A percentile compares a stretch with the other conserved stretches of the same genome.
Evolutionary conservation across 768 basidiomycete genomes (phyloP).

Genomic region (Calocera cornea): DNA sequence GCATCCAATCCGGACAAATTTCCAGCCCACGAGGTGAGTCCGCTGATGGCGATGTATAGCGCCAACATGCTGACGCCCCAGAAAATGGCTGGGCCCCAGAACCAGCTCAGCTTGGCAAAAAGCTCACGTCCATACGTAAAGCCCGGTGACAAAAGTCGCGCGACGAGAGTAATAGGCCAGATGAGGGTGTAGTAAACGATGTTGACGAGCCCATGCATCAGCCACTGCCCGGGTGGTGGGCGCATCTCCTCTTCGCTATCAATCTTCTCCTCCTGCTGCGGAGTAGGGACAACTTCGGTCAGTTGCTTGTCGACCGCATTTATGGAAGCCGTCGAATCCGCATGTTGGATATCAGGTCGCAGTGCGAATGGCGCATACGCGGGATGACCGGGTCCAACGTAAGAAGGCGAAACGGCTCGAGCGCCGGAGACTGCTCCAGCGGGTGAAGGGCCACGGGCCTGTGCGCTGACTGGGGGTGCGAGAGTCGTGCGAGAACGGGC

Average conservation of each 20-base stretch:
- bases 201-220: conserved; percentile 1
- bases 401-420: neutral
- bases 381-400: neutral
- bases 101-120: neutral
- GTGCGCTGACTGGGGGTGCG: neutral
- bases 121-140: neutral
- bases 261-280: neutral
- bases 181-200: neutral
- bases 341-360: neutral
- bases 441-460: neutral
- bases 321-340: neutral
- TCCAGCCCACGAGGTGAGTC: neutral
- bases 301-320: neutral
- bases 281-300: neutral
- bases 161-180: neutral
- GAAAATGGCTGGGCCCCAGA: neutral
- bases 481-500: neutral
- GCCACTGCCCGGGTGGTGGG: neutral
- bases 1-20: neutral
- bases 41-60: neutral
- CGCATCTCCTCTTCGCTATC: neutral
- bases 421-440: neutral
- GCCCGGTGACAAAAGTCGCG: neutral
- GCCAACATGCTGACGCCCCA: neutral
- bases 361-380: neutral